These are phyloP conservation scores for Sphaerostilbella broomeana DNA, from an alignment of 2,329 filamentous ascomycete genomes.

Conservation along the genomic window DNA sequence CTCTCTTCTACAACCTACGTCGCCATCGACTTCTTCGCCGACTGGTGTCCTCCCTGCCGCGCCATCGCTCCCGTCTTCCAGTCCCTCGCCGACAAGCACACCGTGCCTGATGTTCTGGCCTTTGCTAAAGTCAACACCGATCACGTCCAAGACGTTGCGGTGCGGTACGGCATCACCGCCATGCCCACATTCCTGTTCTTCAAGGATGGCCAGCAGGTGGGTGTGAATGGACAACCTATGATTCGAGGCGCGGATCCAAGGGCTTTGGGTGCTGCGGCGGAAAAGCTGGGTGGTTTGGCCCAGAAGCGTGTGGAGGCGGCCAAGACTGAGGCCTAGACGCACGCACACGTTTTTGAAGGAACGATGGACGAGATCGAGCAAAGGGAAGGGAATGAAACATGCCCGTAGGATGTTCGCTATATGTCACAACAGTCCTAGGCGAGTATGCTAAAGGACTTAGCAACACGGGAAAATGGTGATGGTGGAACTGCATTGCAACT, in stretches of 20 bases:
- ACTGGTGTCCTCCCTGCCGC: constrained; percentile 47
- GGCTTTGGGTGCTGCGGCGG: constrained; percentile 27
- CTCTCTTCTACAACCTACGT: constrained; percentile 35
- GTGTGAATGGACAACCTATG: constrained; percentile 25
- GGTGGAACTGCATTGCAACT: too few species aligned
- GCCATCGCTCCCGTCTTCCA: constrained; percentile 40
- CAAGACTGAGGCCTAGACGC: constrained; percentile 14
- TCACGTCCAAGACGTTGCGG: constrained; percentile 64
- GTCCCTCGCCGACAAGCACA: constrained; percentile 23
- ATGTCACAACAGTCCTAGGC: too few species aligned
- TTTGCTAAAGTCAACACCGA: constrained; percentile 95
- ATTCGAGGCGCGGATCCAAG: constrained; percentile 30
- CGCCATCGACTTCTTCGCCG: constrained; percentile 43
- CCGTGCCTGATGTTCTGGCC: constrained; percentile 45
- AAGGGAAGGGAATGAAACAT: too few species aligned
- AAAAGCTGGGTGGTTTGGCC: constrained; percentile 33
- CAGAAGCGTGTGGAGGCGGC: constrained; percentile 24
- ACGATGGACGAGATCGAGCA: too few species aligned
- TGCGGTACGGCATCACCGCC: constrained; percentile 71
- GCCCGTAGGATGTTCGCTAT: too few species aligned
- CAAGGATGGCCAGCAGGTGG: constrained; percentile 55
- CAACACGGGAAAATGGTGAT: too few species aligned
- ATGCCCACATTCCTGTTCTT: constrained; percentile 94
- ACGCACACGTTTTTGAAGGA: too few species aligned
- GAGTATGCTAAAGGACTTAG: too few species aligned